Evolutionary conservation across 2,329 filamentous ascomycete genomes (phyloP).

Genomic region (Monosporascus sp.): DNA sequence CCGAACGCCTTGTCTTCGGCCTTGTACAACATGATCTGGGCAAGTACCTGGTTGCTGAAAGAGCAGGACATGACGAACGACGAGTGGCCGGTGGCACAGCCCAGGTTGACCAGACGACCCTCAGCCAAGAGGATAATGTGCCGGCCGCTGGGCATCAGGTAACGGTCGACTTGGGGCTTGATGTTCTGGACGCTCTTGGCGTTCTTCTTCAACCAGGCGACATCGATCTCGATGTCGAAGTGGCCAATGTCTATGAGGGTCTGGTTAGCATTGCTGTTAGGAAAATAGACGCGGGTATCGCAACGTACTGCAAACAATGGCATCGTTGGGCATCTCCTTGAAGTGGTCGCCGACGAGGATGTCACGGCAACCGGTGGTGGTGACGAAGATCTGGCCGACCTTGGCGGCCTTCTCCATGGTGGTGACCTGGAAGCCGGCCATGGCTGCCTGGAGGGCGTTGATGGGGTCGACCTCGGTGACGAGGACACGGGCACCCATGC

Average conservation of each 20-base stretch:
- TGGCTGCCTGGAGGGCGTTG: conserved; percentile 98
- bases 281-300: neutral
- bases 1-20: conserved; percentile 78
- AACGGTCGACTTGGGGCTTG: conserved; percentile 99
- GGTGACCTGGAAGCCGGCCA: conserved; percentile 93
- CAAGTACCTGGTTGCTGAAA: conserved; percentile 99
- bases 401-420: conserved; percentile 96
- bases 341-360: conserved; percentile 92
- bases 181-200: conserved; percentile 92
- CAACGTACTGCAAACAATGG: conserved; percentile 89
- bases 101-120: conserved; percentile 98
- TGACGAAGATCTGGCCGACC: conserved; percentile 95
- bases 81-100: conserved; percentile 97
- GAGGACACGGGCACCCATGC: conserved; percentile 95
- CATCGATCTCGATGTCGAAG: conserved; percentile 99
- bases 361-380: conserved; percentile 98
- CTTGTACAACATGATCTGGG: conserved; percentile 98
- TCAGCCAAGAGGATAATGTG: conserved; percentile 98
- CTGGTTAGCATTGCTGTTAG: conserved; percentile 13
- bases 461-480: conserved; percentile 98
- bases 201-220: conserved; percentile 98
- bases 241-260: conserved; percentile 78
- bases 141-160: conserved; percentile 85
- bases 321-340: conserved; percentile 91
- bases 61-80: conserved; percentile 99